These are phyloP conservation scores for Rutstroemia sp. DNA, from an alignment of 2,329 filamentous ascomycete genomes.

Conservation along the genomic window DNA sequence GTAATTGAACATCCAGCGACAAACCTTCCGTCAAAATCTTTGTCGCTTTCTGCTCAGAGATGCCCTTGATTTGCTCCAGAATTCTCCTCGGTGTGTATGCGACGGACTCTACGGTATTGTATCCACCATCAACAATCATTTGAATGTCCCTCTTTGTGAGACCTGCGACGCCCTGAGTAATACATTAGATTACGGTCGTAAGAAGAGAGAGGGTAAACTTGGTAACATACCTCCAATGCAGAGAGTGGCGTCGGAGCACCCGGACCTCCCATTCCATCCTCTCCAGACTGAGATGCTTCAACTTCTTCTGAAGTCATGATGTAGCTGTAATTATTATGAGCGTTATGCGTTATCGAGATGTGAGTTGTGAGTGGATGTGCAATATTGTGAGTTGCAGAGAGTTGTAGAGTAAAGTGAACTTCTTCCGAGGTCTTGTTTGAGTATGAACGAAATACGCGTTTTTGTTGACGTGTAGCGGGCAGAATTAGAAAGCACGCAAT, in stretches of 20 bases:
- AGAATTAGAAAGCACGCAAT: slow-evolving; percentile 5
- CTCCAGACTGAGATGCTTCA: slow-evolving; percentile 63
- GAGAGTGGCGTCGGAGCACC: slow-evolving; percentile 88
- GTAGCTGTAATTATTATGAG: background rate
- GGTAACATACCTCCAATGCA: slow-evolving; percentile 65
- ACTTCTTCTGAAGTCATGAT: slow-evolving; percentile 29
- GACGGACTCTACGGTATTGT: slow-evolving; percentile 90
- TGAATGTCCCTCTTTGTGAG: slow-evolving; percentile 95
- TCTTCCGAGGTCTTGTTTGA: background rate
- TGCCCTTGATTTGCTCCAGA: slow-evolving; percentile 93
- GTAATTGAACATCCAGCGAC: background rate
- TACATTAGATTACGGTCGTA: background rate
- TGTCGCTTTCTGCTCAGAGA: slow-evolving; percentile 91
- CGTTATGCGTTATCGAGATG: no score
- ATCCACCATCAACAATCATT: slow-evolving; percentile 83
- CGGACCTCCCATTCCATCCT: slow-evolving; percentile 72
- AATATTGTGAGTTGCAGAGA: background rate
- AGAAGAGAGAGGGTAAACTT: background rate
- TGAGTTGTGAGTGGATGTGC: no score
- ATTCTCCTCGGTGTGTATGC: slow-evolving; percentile 81
- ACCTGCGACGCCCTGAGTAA: slow-evolving; percentile 69
- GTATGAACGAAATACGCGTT: background rate
- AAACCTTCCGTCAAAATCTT: slow-evolving; percentile 85
- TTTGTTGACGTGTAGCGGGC: slow-evolving; percentile 5
- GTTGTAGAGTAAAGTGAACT: background rate